A percentile compares a stretch with the other conserved stretches of the same genome.
Evolutionary conservation across 495 filamentous ascomycete species (phyloP).

Genomic region (Podospora conica): DNA sequence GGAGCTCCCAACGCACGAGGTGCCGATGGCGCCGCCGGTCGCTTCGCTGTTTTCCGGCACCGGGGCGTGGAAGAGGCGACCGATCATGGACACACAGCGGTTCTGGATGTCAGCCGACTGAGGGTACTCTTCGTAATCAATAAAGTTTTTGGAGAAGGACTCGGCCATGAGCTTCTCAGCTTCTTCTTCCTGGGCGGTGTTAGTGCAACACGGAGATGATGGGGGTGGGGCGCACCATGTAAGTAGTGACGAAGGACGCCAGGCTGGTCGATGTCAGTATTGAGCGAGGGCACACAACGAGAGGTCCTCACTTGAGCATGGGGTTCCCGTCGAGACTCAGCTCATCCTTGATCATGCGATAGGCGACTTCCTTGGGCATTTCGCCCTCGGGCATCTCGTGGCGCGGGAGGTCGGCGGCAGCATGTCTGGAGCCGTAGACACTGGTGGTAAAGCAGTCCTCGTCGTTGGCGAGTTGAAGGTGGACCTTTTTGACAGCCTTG

Average conservation of each 20-base stretch:
- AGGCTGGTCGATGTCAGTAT: slow-evolving; percentile 41
- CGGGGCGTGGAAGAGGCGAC: slow-evolving; percentile 75
- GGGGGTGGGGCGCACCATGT: slow-evolving; percentile 54
- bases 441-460: slow-evolving; percentile 61
- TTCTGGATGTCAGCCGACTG: slow-evolving; percentile 87
- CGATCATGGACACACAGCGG: slow-evolving; percentile 90
- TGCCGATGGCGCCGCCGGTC: slow-evolving; percentile 66
- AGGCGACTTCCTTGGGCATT: slow-evolving; percentile 85
- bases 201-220: neutral
- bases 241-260: slow-evolving; percentile 79
- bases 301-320: slow-evolving; percentile 63
- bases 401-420: slow-evolving; percentile 67
- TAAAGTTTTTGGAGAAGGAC: slow-evolving; percentile 86
- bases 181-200: slow-evolving; percentile 63
- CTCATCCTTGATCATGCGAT: slow-evolving; percentile 94
- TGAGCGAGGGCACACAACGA: neutral
- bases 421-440: slow-evolving; percentile 81
- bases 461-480: slow-evolving; percentile 43
- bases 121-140: slow-evolving; percentile 89
- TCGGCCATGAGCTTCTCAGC: slow-evolving; percentile 88
- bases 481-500: slow-evolving; percentile 43
- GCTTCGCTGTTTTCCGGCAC: slow-evolving; percentile 32
- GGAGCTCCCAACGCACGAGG: slow-evolving; percentile 76
- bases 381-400: slow-evolving; percentile 84
- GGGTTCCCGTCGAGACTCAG: slow-evolving; percentile 84